Conservation (phyloP, 2,329 filamentous ascomycete genomes). For the Sporothrix variecibatus region DNA sequence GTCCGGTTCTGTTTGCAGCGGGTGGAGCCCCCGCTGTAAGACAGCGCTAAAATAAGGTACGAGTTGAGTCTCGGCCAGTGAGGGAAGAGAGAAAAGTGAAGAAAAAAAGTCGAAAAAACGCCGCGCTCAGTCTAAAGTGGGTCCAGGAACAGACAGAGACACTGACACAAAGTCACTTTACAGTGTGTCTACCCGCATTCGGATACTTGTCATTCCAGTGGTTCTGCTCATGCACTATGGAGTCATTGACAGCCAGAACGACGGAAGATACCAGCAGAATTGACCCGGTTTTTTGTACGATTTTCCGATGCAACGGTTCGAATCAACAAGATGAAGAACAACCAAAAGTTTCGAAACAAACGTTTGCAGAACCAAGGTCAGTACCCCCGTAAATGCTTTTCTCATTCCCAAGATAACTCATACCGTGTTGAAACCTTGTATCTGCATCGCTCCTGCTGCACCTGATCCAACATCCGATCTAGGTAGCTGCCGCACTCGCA, state of each 20-base stretch:
- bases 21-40: not conserved
- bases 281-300: not conserved
- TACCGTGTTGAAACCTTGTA: not conserved
- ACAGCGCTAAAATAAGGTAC: slow-evolving; percentile 18
- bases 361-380: not conserved
- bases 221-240: not conserved
- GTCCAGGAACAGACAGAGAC: not conserved
- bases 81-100: not conserved
- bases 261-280: not conserved
- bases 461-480: not conserved
- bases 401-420: not conserved
- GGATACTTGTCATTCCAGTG: slow-evolving; percentile 2
- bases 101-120: not conserved
- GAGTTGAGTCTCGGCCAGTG: not conserved
- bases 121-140: not conserved
- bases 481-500: not conserved
- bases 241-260: not conserved
- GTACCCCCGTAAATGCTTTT: not conserved
- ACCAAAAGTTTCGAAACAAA: not conserved
- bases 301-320: not conserved
- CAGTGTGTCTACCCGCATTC: not conserved
- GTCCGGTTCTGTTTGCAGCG: not conserved
- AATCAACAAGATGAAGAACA: not conserved
- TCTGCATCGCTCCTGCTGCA: not conserved
- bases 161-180: not conserved